Conservation (phyloP, 2,329 filamentous ascomycete genomes). For the Rutstroemia sp. region DNA sequence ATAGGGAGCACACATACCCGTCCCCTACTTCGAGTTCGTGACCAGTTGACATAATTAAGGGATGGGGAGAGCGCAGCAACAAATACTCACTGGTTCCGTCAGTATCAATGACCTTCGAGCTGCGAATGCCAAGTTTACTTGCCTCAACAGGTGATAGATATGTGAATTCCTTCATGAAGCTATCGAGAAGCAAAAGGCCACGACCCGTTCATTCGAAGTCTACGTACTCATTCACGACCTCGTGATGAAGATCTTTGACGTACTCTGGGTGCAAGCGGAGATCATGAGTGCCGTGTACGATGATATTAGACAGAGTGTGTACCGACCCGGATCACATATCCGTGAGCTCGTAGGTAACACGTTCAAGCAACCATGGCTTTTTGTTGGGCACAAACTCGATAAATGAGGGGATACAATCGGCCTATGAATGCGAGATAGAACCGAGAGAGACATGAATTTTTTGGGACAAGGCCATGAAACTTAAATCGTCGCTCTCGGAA, state of each 20-base stretch:
- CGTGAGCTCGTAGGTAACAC: too few relatives aligned
- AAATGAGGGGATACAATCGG: too few relatives aligned
- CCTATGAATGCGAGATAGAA: too few relatives aligned
- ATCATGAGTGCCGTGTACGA: not conserved
- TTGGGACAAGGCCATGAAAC: too few relatives aligned
- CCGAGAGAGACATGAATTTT: too few relatives aligned
- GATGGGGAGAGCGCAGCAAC: not conserved
- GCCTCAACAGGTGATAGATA: not conserved
- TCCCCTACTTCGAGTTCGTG: not conserved
- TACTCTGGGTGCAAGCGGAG: not conserved
- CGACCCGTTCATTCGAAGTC: not conserved
- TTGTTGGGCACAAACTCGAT: too few relatives aligned
- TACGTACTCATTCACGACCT: not conserved
- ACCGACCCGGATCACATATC: too few relatives aligned
- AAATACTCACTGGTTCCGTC: not conserved
- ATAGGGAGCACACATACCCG: conserved; percentile 2
- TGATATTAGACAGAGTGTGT: not conserved
- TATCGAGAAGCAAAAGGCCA: not conserved
- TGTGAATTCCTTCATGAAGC: not conserved
- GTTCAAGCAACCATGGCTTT: too few relatives aligned
- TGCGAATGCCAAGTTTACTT: not conserved
- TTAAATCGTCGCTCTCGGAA: too few relatives aligned
- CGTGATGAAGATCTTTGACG: not conserved
- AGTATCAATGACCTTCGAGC: not conserved
- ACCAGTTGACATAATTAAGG: not conserved